Base-by-base conservation (phyloP, 305 asterid genomes). In the Fraxinus velutina region DNA sequence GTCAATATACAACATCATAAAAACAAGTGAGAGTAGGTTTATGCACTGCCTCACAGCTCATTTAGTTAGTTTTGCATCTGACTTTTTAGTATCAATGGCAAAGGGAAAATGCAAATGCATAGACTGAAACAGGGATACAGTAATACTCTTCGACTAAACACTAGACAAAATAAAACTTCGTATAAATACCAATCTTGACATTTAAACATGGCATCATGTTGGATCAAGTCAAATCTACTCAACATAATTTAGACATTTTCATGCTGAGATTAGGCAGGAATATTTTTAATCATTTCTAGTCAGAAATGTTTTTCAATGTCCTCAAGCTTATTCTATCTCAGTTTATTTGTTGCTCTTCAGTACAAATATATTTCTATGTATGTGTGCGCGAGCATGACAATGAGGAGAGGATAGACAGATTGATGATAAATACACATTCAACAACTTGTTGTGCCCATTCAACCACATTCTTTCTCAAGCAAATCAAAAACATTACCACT, bases 251-350 rank as follows among this genome's bases (percentile, higher is more conserved):
- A 24, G 6, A 64, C 9, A 24, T 64, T 64, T 22, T 9, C 73
- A 64, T 10, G n/a, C 73, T 2, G 73, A 64, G n/a, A 2, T 64
- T 64, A 64, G 15, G 34, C 17, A 64, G 29, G 33, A 64, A 22
- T 64, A 64, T 64, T 27, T 73, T 33, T 80, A 44, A 21, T 66
- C 80, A 68, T 32, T 13, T n/a, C 71, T 30, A 79, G 57, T 62
- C 29, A 19, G 30, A 3, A 55, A 77, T 29, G 52, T 44, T 37
- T 73, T 55, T 47, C 36, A 50, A 29, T 60, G 66, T 68, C 78
- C 36, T 75, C 57, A 79, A 72, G 76, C 52, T 79, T 13, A 15
- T 19, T 36, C 68, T 57, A 77, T 79, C 32, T 73, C 17, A 73
- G 24, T 81, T 68, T 64, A 30, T 21, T 15, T 34, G 74, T 33